Conservation (phyloP, 768 basidiomycete species). For the Rhizopogon rudus region DNA sequence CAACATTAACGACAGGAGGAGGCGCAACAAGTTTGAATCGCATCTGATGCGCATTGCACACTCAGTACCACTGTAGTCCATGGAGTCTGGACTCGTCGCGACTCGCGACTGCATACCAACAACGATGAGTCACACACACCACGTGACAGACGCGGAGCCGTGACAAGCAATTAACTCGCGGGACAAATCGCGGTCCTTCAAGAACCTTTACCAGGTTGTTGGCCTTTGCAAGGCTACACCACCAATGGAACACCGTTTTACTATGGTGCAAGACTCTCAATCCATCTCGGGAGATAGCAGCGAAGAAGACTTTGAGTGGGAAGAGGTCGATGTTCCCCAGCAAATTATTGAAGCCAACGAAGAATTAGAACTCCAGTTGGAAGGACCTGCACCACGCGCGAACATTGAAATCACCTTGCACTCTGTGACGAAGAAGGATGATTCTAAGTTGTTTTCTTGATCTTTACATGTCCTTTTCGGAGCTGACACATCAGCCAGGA, state of each 20-base stretch:
- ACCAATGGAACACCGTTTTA: background rate
- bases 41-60: too few species aligned
- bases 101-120: too few species aligned
- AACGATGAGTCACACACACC: slow-evolving; percentile 1
- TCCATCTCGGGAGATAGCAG: slow-evolving; percentile 25
- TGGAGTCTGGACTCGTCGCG: too few species aligned
- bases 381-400: slow-evolving; percentile 31
- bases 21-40: too few species aligned
- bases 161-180: slow-evolving; percentile 4
- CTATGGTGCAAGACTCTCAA: slow-evolving; percentile 13
- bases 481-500: slow-evolving; percentile 34
- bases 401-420: slow-evolving; percentile 73
- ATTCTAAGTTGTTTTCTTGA: slow-evolving; percentile 37
- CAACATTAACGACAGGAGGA: too few species aligned
- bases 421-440: slow-evolving; percentile 32
- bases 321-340: slow-evolving; percentile 61
- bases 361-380: slow-evolving; percentile 20
- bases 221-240: slow-evolving; percentile 5
- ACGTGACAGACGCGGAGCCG: slow-evolving; percentile 19
- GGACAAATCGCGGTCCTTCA: slow-evolving; percentile 1
- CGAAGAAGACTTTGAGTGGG: slow-evolving; percentile 78
- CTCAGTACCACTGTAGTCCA: too few species aligned
- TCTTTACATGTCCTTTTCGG: background rate
- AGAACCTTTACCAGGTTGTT: background rate
- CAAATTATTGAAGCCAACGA: slow-evolving; percentile 9